Conservation (phyloP, 192 early-diverging fungal genomes). For the Backusella mclennaniae region DNA sequence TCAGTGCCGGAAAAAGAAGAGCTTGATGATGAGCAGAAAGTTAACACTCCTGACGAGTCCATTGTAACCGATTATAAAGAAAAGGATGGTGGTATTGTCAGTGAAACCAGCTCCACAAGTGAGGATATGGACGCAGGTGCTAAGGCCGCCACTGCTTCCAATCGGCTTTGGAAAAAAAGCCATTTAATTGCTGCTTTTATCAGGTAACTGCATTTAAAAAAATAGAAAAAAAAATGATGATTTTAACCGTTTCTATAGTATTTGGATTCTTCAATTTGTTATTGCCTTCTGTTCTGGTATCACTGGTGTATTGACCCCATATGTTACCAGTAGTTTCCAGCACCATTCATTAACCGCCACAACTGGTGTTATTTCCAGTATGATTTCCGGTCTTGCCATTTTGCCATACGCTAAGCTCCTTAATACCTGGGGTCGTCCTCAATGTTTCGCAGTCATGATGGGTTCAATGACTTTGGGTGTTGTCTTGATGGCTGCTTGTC, state of each 20-base stretch:
- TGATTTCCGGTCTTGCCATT: conserved; percentile 7
- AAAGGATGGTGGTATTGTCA: background rate
- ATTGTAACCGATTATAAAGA: background rate
- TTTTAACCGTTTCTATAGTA: background rate
- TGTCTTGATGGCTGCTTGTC: conserved; percentile 1
- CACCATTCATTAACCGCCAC: conserved; percentile 15
- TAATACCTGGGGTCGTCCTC: conserved; percentile 14
- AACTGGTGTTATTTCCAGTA: conserved; percentile 1
- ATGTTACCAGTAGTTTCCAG: conserved; percentile 3
- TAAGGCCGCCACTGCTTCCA: background rate
- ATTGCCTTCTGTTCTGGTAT: background rate
- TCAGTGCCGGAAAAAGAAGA: background rate
- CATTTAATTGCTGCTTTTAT: background rate
- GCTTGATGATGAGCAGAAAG: background rate
- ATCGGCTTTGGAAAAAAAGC: background rate
- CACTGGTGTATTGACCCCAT: conserved; percentile 1
- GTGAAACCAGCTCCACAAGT: background rate
- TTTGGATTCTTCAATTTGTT: conserved; percentile 13
- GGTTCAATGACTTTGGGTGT: background rate
- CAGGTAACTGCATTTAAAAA: background rate
- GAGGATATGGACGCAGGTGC: background rate
- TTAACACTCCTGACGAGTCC: background rate
- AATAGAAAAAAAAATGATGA: background rate
- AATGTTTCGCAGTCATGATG: background rate
- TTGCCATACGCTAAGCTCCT: conserved; percentile 13